These are phyloP conservation scores for Fusarium hostae DNA, from an alignment of 2,329 filamentous ascomycete species.

Conservation along the genomic window DNA sequence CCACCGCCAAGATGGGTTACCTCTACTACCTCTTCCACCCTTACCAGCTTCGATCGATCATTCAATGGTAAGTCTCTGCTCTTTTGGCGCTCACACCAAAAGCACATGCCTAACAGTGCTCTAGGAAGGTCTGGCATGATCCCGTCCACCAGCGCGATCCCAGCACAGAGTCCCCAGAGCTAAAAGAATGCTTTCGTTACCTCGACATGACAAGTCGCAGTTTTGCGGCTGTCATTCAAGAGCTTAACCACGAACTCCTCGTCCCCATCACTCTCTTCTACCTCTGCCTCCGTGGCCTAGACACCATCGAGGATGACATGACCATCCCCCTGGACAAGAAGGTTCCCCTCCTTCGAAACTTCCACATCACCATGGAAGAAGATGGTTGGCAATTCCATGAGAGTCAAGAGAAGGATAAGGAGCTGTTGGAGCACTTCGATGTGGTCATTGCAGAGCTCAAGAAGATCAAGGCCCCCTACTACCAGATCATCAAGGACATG, in stretches of 20 bases:
- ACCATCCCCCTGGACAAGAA: constrained; percentile 84
- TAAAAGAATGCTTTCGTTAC: constrained; percentile 86
- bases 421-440: constrained; percentile 92
- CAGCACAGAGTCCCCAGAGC: constrained; percentile 76
- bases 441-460: constrained; percentile 87
- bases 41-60: constrained; percentile 79
- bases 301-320: constrained; percentile 99
- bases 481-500: constrained; percentile 90
- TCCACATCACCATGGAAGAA: constrained; percentile 79
- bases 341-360: constrained; percentile 85
- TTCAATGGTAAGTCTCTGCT: constrained; percentile 79
- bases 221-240: constrained; percentile 92
- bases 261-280: constrained; percentile 93
- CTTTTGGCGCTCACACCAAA: too few species aligned
- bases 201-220: constrained; percentile 91
- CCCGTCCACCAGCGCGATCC: constrained; percentile 87
- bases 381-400: constrained; percentile 92
- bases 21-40: constrained; percentile 82
- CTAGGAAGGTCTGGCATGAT: constrained; percentile 96
- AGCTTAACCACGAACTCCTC: constrained; percentile 93
- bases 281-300: constrained; percentile 87
- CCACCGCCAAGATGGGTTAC: constrained; percentile 64
- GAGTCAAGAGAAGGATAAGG: constrained; percentile 93
- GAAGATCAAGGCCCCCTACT: constrained; percentile 86
- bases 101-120: constrained; percentile 12